phyloP scores from a whole-genome alignment of 225 moss, liverwort and hornwort genomes.

The Bryoerythrophyllum caledonicum region DNA sequence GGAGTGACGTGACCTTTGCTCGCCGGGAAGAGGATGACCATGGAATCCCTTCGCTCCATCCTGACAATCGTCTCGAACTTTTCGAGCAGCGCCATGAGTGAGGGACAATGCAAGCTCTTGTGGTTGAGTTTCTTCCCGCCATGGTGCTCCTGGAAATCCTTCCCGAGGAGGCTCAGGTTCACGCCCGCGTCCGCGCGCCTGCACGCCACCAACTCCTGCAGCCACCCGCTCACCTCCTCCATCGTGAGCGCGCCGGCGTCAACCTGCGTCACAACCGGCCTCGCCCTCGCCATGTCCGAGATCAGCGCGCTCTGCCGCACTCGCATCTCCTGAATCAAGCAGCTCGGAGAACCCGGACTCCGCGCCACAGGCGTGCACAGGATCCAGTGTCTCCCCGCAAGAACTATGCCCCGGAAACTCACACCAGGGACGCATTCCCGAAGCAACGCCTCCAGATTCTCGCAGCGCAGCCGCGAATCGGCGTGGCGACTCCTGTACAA shows the following conservation, averaged over 20 bases:
- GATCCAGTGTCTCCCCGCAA: constrained; percentile 20
- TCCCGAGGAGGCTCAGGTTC: constrained; percentile 27
- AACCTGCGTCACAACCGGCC: constrained; percentile 1
- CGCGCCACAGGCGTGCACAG: constrained; percentile 5
- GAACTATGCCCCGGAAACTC: constrained; percentile 20
- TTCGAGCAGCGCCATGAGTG: constrained; percentile 27
- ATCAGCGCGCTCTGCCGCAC: constrained; percentile 21
- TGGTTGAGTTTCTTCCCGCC: constrained; percentile 41
- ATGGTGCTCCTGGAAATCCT: constrained; percentile 35
- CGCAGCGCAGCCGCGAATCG: constrained; percentile 13
- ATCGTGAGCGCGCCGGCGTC: constrained; percentile 24
- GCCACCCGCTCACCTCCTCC: constrained; percentile 49
- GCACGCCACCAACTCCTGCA: constrained; percentile 37
- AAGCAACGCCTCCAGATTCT: constrained; percentile 30
- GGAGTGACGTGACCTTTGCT: background rate
- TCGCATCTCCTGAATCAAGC: constrained; percentile 20
- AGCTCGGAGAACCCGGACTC: background rate
- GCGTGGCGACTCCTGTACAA: constrained; percentile 28
- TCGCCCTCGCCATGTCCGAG: constrained; percentile 17
- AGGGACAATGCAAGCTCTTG: constrained; percentile 32
- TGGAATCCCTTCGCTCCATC: constrained; percentile 20
- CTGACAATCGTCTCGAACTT: constrained; percentile 38
- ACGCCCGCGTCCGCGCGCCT: constrained; percentile 39
- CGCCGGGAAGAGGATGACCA: constrained; percentile 28
- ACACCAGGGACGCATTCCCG: constrained; percentile 30